Base-by-base conservation (phyloP, 2,329 filamentous ascomycete species). In the Myriosclerotinia scirpicola region DNA sequence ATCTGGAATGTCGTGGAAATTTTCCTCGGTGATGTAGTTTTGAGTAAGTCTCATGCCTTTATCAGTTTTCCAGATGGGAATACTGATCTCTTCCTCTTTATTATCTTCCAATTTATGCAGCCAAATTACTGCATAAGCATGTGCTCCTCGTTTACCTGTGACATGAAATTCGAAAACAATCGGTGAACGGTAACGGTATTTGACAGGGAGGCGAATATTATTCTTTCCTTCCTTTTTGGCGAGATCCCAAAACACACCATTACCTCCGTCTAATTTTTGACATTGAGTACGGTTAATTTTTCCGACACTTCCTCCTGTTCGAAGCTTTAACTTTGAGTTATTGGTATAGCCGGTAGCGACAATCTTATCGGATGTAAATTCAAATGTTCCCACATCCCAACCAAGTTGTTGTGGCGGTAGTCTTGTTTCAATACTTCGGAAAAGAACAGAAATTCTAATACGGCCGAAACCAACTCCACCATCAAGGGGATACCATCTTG, bases 401-500 rank as follows among this genome's bases (percentile, higher is more conserved):
- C 94, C 93, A 5, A 97, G 84, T 78, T 97, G 90, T 52, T 88
- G 81, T 0, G 90, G 90, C n/a, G 93, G 93, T 1, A 98, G 82
- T 55, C 87, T 87, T 64, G 94, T 90, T 77, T 97, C 93, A 54
- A 97, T 86, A 38, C 91, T 93, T 38, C 94, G 89, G 85, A 97
- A 97, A 3, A 98, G 84, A 3, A 98, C 79, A 0, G 92, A 96
- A 71, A 99, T 90, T 52, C 93, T 89, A 68, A 96, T 85, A 9
- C 94, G 90, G 50, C 95, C 95, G 71, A 95, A 98, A 0, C 95
- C 91, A 69, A 98, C 89, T 14, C 95, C 95, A 30, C 94, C 95
- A 75, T 97, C 93, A 0, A 99, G 84, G n/a, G 95, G 94, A 76
- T 97, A 98, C 93, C 93, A 97, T 68, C 93, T 96, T 65, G 89